These are phyloP conservation scores for Russula brevipes DNA, from an alignment of 768 basidiomycete genomes.

Conservation along the genomic window DNA sequence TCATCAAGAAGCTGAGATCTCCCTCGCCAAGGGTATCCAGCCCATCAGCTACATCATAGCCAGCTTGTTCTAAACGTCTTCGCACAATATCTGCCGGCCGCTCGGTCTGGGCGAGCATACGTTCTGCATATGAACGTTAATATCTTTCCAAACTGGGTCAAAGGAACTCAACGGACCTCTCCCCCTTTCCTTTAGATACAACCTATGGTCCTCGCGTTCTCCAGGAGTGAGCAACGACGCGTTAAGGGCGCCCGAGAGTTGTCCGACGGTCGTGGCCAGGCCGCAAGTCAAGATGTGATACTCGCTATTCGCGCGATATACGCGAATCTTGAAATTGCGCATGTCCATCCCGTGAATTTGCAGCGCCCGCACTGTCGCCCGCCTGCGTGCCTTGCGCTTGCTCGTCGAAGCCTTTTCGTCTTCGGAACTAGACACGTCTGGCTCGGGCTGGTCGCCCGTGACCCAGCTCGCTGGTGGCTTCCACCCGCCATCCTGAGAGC, in stretches of 20 bases:
- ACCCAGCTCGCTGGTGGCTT: conserved; percentile 75
- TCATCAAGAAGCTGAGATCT: conserved; percentile 78
- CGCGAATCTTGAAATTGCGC: conserved; percentile 54
- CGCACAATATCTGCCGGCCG: conserved; percentile 80
- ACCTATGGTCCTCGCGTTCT: conserved; percentile 55
- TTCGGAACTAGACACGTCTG: conserved; percentile 42
- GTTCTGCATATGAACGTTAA: conserved; percentile 47
- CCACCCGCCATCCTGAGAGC: conserved; percentile 41
- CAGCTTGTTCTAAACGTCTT: conserved; percentile 80
- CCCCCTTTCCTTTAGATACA: conserved; percentile 73
- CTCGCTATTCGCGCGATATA: conserved; percentile 68
- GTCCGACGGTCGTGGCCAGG: conserved; percentile 59
- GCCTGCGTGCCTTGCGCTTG: conserved; percentile 26
- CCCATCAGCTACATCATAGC: conserved; percentile 78
- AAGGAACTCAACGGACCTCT: conserved; percentile 46
- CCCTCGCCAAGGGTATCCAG: conserved; percentile 71
- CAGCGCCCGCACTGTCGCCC: conserved; percentile 6
- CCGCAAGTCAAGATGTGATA: conserved; percentile 67
- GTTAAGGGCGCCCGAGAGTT: conserved; percentile 58
- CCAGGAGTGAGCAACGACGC: conserved; percentile 47
- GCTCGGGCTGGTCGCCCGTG: conserved; percentile 43
- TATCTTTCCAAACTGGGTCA: not conserved
- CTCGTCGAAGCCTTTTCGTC: conserved; percentile 29
- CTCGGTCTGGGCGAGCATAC: conserved; percentile 76
- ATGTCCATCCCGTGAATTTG: conserved; percentile 3